Percentiles rank a stretch among this genome's conserved stretches.
Conservation (phyloP, 495 filamentous ascomycete genomes). For the Talaromyces stipitatus region DNA sequence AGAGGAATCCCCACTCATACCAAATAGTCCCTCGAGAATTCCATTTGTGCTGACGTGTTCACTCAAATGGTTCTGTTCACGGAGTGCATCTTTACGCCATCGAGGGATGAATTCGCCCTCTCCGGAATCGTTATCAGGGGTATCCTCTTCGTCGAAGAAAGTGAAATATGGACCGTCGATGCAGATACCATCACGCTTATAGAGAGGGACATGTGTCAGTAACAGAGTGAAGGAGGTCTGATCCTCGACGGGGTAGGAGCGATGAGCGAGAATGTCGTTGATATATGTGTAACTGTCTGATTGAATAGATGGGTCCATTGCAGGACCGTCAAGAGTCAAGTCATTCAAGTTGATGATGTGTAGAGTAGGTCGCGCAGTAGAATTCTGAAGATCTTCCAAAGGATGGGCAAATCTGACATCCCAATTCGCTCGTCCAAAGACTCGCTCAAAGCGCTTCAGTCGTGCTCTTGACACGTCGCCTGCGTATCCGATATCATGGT, state of each 20-base stretch:
- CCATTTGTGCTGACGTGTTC: conserved; percentile 49
- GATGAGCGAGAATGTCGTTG: conserved; percentile 55
- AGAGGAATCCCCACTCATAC: conserved; percentile 56
- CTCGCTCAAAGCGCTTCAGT: conserved; percentile 68
- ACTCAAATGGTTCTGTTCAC: conserved; percentile 88
- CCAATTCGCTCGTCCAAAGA: conserved; percentile 84
- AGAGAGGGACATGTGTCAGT: conserved; percentile 85
- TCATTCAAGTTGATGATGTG: conserved; percentile 82
- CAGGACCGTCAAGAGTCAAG: conserved; percentile 85
- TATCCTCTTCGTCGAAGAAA: conserved; percentile 51
- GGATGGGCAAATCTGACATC: conserved; percentile 64
- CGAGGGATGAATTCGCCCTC: conserved; percentile 18
- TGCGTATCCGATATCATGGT: conserved; percentile 94
- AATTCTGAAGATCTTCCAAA: conserved; percentile 14
- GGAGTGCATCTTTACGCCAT: conserved; percentile 54
- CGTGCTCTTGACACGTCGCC: conserved; percentile 71
- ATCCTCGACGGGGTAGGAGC: conserved; percentile 58
- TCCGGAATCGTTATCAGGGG: conserved; percentile 8
- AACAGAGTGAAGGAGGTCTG: conserved; percentile 66
- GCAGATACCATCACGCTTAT: conserved; percentile 77
- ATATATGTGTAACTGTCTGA: conserved; percentile 68
- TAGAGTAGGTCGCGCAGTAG: conserved; percentile 38
- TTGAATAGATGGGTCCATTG: conserved; percentile 55
- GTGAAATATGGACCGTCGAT: conserved; percentile 74
- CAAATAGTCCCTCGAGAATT: conserved; percentile 73